Conservation (phyloP, 768 basidiomycete genomes). For the Pleurotus sapidus region DNA sequence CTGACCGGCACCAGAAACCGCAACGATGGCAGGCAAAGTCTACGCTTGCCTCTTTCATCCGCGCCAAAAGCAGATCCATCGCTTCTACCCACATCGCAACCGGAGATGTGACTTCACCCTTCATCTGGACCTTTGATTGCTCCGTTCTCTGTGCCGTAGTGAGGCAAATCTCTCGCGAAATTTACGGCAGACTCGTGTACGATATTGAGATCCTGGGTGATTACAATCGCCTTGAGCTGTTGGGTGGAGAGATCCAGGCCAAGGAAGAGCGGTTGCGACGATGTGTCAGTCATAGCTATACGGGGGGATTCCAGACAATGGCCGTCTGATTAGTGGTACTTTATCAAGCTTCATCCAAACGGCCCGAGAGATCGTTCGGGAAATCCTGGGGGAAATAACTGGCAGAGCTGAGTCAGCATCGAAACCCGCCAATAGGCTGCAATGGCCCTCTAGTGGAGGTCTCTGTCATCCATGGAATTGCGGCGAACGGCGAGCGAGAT, state of each 20-base stretch:
- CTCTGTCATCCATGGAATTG: too few relatives aligned
- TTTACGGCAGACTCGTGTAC: slow-evolving; percentile 71
- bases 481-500: too few relatives aligned
- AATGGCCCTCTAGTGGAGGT: too few relatives aligned
- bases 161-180: slow-evolving; percentile 78
- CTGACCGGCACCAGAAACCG: slow-evolving; percentile 78
- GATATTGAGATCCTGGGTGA: slow-evolving; percentile 52
- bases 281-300: background rate
- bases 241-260: slow-evolving; percentile 89
- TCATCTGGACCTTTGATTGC: slow-evolving; percentile 59
- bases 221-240: slow-evolving; percentile 74
- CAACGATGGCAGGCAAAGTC: slow-evolving; percentile 55
- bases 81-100: slow-evolving; percentile 86
- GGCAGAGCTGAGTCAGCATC: background rate
- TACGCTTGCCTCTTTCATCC: slow-evolving; percentile 57
- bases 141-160: slow-evolving; percentile 65
- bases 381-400: slow-evolving; percentile 4
- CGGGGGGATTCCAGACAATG: background rate
- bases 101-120: slow-evolving; percentile 77
- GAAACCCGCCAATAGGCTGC: too few relatives aligned
- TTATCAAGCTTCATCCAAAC: background rate
- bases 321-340: background rate
- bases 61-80: slow-evolving; percentile 70
- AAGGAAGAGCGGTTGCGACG: slow-evolving; percentile 46
- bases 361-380: slow-evolving; percentile 4